Evolutionary conservation across 2,329 filamentous ascomycete species (phyloP), one percentile per base, ranked within the genome.

Genomic region (Aspergillus carbonarius): DNA sequence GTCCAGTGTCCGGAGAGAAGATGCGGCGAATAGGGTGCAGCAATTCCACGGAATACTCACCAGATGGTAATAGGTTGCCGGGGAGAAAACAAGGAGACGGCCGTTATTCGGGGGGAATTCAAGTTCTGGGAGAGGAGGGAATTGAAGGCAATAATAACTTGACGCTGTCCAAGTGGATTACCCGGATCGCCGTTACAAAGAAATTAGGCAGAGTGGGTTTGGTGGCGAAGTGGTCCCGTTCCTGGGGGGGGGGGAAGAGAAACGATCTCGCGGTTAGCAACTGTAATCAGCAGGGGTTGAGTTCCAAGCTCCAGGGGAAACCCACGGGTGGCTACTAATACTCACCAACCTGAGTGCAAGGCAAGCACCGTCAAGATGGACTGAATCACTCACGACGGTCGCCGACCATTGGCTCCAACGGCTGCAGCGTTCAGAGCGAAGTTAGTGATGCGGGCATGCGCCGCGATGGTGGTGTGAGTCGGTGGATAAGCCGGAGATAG

Each of bases 401-500:
- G 27, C 8, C n/a, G 8, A 48, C n/a, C 44, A 48, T 48, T 48
- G 44, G n/a, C 5, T n/a, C 25, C 10, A 25, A 25, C n/a, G n/a
- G 27, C 20, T 32, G 8, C 7, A 32, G 30, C 30, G 10, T 10
- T 54, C 47, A 27, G 18, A 61, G 59, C 39, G 34, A 50, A 46
- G 62, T 62, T 49, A 57, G 49, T 63, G 62, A 52, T 55, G 51
- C 52, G 42, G 42, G 15, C 42, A 27, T 47, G 42, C 42, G 42
- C 42, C 42, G 42, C 23, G 23, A 27, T 17, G 42, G 23, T 47
- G 60, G 51, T 55, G 54, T 25, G 20, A 37, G 61, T 23, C 54
- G 62, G 62, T 70, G 66, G 64, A 64, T 64, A 60, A 61, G 63
- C 65, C 69, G 67, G 66, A 69, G 66, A 70, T 68, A 70, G 66